A percentile compares a stretch with the other conserved stretches of the same genome.
Conservation (phyloP, 176 grass and related monocot genomes). For the Oryza meridionalis region DNA sequence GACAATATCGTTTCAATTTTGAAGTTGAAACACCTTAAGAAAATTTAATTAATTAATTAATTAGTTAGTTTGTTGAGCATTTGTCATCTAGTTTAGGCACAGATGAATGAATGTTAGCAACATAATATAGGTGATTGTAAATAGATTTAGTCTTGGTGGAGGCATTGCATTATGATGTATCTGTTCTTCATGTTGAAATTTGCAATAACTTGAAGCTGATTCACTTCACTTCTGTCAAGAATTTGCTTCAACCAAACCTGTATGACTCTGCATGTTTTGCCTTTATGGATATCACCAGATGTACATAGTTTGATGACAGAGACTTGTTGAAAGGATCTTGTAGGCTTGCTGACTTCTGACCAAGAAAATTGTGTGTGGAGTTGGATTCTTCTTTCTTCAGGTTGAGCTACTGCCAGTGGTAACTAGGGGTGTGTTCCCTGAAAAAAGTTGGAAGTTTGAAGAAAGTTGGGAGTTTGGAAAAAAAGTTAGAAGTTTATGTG, state of each 20-base stretch:
- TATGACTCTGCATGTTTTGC: not conserved
- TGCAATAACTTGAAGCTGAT: not conserved
- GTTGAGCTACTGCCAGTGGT: not conserved
- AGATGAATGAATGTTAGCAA: conserved; percentile 23
- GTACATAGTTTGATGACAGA: conserved; percentile 3
- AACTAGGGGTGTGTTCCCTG: too few relatives aligned
- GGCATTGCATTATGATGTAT: conserved; percentile 32
- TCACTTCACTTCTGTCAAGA: not conserved
- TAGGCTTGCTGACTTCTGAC: not conserved
- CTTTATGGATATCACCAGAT: not conserved
- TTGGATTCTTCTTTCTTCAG: not conserved
- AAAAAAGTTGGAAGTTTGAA: too few relatives aligned
- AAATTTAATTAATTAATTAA: not conserved
- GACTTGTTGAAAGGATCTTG: not conserved
- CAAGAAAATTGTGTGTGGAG: not conserved
- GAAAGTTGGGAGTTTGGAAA: too few relatives aligned
- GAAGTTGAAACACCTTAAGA: conserved; percentile 15
- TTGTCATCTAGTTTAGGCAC: conserved; percentile 19
- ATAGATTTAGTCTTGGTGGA: conserved; percentile 37
- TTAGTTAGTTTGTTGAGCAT: not conserved
- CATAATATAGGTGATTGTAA: conserved; percentile 40
- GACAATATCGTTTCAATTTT: conserved; percentile 36
- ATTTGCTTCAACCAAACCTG: not conserved
- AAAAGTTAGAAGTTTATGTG: too few relatives aligned
- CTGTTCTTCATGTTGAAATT: conserved; percentile 33